Base-by-base conservation (phyloP, 768 basidiomycete species). In the Tephrocybe sp. region DNA sequence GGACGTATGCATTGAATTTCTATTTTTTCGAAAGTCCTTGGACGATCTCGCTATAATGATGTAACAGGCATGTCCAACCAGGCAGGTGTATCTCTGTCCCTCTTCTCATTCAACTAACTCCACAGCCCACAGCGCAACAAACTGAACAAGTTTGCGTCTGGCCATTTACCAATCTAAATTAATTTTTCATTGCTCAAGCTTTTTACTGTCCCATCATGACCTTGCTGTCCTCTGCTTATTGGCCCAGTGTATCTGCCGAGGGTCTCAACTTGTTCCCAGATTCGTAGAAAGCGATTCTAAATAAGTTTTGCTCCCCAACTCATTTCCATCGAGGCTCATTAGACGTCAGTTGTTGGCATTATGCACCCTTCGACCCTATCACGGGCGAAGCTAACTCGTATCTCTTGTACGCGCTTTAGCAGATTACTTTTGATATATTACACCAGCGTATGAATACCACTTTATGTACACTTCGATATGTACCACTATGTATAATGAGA, bases 171-270 rank as follows among this genome's bases (percentile, higher is more conserved):
- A 39, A 22, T 23, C 38, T 9, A n/a, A n/a, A n/a, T n/a, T n/a
- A n/a, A n/a, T n/a, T n/a, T n/a, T n/a, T n/a, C n/a, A n/a, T n/a
- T n/a, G n/a, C n/a, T n/a, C n/a, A n/a, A 66, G 64, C 19, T 69
- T 64, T 46, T 59, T 65, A 39, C 53, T 62, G 17, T 59, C 61
- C 11, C 64, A 67, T 48, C 66, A 67, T 39, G 66, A 66, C 41
- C 39, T 55, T n/a, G 46, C 22, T 36, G 59, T n/a, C 60, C 4
- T 65, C 62, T 12, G 49, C 52, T 23, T 40, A 55, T 34, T 65
- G 66, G 66, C 62, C 63, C 16, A 51, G 51, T 1, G 46, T 64
- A 9, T 48, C 61, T 14, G 36, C 47, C 34, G 63, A 68, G 36
- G 65, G 62, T 14, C 45, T 22, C 39, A 55, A 20, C 61, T 60